Percentiles rank a stretch among this genome's conserved stretches.
These are phyloP conservation scores for Nitzschia sp. DNA, from an alignment of 108 stramenopile genomes.

Conservation along the genomic window DNA sequence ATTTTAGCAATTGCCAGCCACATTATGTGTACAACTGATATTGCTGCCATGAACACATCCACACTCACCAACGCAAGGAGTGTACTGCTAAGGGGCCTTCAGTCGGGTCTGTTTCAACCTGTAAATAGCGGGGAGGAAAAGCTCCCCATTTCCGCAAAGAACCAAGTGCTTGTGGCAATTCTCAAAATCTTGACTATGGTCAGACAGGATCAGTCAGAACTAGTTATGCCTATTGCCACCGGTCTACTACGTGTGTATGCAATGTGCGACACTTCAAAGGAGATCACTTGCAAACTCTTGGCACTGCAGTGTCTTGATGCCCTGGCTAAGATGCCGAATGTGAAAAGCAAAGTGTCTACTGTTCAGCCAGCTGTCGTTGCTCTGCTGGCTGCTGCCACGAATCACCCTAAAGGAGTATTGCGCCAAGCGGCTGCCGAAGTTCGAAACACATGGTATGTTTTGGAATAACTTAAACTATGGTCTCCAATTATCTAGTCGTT, in stretches of 20 bases:
- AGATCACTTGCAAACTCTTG: conserved; percentile 40
- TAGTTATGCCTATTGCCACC: conserved; percentile 24
- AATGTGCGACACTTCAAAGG: conserved; percentile 23
- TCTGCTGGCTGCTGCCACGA: conserved; percentile 43
- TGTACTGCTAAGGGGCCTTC: conserved; percentile 22
- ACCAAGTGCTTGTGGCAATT: conserved; percentile 32
- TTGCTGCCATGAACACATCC: conserved; percentile 17
- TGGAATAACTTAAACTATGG: conserved; percentile 39
- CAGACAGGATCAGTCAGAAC: not conserved
- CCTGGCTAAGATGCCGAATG: conserved; percentile 19
- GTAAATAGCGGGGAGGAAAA: not conserved
- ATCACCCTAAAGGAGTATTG: conserved; percentile 39
- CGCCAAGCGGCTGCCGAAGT: conserved; percentile 51
- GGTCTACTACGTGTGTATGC: conserved; percentile 40
- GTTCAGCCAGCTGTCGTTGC: conserved; percentile 44
- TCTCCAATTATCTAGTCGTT: conserved; percentile 45
- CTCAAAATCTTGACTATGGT: conserved; percentile 30
- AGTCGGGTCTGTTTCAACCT: conserved; percentile 21
- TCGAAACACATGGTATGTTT: conserved; percentile 45
- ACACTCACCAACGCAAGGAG: conserved; percentile 12
- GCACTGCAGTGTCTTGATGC: conserved; percentile 42
- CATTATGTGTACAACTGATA: conserved; percentile 36
- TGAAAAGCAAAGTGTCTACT: conserved; percentile 9
- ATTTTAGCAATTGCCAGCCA: conserved; percentile 30
- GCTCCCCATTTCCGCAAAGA: conserved; percentile 18